Base-by-base conservation (phyloP, 1,139 yeast genomes). In the Eremothecium sinecaudum region DNA sequence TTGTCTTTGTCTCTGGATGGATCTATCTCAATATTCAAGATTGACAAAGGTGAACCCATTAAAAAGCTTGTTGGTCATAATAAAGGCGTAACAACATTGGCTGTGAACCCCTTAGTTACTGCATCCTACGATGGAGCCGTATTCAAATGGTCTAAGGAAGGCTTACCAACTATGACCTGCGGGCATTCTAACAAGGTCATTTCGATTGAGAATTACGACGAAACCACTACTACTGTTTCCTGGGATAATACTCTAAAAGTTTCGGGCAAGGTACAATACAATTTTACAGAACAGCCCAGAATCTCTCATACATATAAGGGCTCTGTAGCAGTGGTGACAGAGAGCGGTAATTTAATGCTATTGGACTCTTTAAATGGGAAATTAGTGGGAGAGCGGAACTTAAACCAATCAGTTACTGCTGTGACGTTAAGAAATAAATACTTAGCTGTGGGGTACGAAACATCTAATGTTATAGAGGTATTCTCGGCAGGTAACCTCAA, bases 91-190 rank as follows among this genome's bases (percentile, higher is more conserved):
- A 82, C 95, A 1, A 66, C 80, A 0, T 52, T 76, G 24, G 56
- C 71, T 1, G 50, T 64, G 4, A 49, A 51, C 48, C 57, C 59
- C 30, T 27, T 51, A 9, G 51, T 57, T 1, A 71, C 92, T 4
- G 96, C 95, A n/a, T 76, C 90, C 11, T 75, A 82, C 36, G 95
- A 87, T 55, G 96, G 97, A 13, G 62, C 71, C 33, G 58, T 83
- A n/a, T 61, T 70, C 38, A 57, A 66, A 40, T 82, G 94, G 92
- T 56, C 56, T 11, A 33, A 60, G 3, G 66, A 64, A n/a, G 44
- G 43, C 2, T 62, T 73, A 3, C 48, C 57, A 0, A 52, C 66
- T 8, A 55, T 66, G 16, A 44, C 57, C 10, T 62, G 58, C 5
- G 61, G 63, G 8, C 90, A 81, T 53, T 48, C 67, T 1, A 80